phyloP scores from a whole-genome alignment of 352 stramenopile species.

The Pythium biforme region DNA sequence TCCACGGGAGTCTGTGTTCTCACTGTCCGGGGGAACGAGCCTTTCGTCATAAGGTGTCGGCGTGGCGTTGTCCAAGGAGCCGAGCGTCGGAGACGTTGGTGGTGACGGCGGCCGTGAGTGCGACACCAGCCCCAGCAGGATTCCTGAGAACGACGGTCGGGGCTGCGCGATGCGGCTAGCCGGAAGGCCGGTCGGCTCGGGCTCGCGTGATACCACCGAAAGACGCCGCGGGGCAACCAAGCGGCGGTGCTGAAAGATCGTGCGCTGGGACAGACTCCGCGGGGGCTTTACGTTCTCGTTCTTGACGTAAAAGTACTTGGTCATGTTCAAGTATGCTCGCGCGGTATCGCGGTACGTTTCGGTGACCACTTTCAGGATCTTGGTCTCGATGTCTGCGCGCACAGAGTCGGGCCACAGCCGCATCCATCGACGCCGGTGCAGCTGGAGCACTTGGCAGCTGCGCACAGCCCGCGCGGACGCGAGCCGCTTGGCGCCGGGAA shows the following conservation, averaged over 20 bases:
- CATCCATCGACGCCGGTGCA: slow-evolving; percentile 50
- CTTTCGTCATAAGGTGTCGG: neutral
- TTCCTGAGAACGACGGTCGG: slow-evolving; percentile 3
- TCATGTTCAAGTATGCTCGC: slow-evolving; percentile 49
- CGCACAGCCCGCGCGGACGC: slow-evolving; percentile 44
- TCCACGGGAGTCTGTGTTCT: neutral
- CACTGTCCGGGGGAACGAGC: neutral
- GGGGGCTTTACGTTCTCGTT: slow-evolving; percentile 31
- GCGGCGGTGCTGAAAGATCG: neutral
- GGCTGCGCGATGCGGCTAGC: neutral
- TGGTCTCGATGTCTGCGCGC: slow-evolving; percentile 40
- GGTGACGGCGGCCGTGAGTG: neutral
- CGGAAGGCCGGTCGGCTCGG: neutral
- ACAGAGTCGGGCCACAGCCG: slow-evolving; percentile 43
- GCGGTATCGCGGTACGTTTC: slow-evolving; percentile 37
- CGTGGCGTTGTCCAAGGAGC: neutral
- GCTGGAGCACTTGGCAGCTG: slow-evolving; percentile 64
- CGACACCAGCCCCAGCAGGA: neutral
- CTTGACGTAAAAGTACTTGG: slow-evolving; percentile 66
- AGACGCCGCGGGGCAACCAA: neutral
- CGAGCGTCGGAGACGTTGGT: neutral
- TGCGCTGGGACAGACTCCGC: slow-evolving; percentile 11
- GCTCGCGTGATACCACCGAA: neutral
- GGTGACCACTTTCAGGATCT: slow-evolving; percentile 36
- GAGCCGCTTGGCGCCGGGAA: slow-evolving; percentile 42